These are phyloP conservation scores for Paraurostyla sp. DNA, from an alignment of 73 alveolate species.

Conservation along the genomic window DNA sequence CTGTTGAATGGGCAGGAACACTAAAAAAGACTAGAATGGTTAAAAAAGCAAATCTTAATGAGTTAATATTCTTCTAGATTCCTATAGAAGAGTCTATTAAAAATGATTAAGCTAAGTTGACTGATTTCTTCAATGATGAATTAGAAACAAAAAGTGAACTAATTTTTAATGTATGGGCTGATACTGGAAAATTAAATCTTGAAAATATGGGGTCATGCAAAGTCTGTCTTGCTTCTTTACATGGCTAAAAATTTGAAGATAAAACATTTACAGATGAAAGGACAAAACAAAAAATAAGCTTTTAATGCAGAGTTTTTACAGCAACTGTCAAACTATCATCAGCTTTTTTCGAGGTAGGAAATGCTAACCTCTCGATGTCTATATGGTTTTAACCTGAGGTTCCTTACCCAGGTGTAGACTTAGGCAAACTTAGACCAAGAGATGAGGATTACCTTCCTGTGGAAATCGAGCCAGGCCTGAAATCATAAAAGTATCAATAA, in stretches of 20 bases:
- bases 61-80: constrained; percentile 53
- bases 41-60: constrained; percentile 55
- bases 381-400: constrained; percentile 79
- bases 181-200: constrained; percentile 39
- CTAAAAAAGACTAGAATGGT: constrained; percentile 56
- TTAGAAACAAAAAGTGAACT: constrained; percentile 62
- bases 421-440: constrained; percentile 27
- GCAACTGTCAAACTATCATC: constrained; percentile 44
- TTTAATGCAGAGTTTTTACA: constrained; percentile 53
- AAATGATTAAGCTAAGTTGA: constrained; percentile 42
- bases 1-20: constrained; percentile 74
- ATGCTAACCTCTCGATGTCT: neutral
- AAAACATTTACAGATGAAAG: constrained; percentile 57
- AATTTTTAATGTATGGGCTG: constrained; percentile 72
- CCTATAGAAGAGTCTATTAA: constrained; percentile 45
- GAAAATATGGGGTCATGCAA: constrained; percentile 67
- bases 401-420: constrained; percentile 78
- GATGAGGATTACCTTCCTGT: constrained; percentile 57
- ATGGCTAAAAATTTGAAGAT: constrained; percentile 54
- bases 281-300: constrained; percentile 48
- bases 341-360: constrained; percentile 38
- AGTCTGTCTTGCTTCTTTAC: constrained; percentile 26
- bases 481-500: neutral
- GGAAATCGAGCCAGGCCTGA: constrained; percentile 9
- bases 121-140: constrained; percentile 66